Evolutionary conservation across 2,329 filamentous ascomycete species (phyloP), one percentile per base, ranked within the genome.

Genomic region (Aphanocladium album): DNA sequence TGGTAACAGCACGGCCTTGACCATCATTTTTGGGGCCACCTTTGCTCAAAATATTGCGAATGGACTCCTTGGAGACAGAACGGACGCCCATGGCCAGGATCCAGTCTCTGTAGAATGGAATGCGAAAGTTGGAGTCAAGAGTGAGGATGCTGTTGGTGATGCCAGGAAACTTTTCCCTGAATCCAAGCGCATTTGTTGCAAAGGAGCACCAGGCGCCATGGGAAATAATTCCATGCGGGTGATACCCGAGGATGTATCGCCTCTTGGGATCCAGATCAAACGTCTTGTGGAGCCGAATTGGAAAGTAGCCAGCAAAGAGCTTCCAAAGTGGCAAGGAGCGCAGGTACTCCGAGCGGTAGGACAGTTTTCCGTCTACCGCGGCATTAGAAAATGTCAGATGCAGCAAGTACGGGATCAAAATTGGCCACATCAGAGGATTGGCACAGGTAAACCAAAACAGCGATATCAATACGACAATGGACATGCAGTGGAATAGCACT

Each of bases 161-260:
- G 62, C 92, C 93, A 0, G 95, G 95, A 69, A 97, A 99, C 63
- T 96, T 85, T 60, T 90, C 85, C 0, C 85, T 82, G 73, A 97
- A 98, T 0, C 91, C 91, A 0, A 97, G 81, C 0, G 91, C 91
- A 68, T 97, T 93, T 0, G 93, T 98, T 4, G 83, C 90, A 70
- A 98, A 98, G 5, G 93, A 90, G 5, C 87, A 90, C 77, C 93
- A 97, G 0, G 93, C 93, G n/a, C 93, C 95, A 68, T 97, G 91
- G 5, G 90, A 95, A 69, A 99, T 97, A 73, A 99, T 98, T 25
- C 95, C 93, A 71, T 99, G 95, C 0, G 95, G 95, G 69, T 98
- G 95, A 73, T 98, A 98, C 49, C 93, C 93, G 68, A 99, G 92
- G 64, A 99, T 92, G 77, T 98, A 99, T 75, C 96, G 96, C 64